Percentiles rank a stretch among this genome's conserved stretches.
phyloP scores from a whole-genome alignment of 495 filamentous ascomycete genomes.

The Aspergillus cavernicola region DNA sequence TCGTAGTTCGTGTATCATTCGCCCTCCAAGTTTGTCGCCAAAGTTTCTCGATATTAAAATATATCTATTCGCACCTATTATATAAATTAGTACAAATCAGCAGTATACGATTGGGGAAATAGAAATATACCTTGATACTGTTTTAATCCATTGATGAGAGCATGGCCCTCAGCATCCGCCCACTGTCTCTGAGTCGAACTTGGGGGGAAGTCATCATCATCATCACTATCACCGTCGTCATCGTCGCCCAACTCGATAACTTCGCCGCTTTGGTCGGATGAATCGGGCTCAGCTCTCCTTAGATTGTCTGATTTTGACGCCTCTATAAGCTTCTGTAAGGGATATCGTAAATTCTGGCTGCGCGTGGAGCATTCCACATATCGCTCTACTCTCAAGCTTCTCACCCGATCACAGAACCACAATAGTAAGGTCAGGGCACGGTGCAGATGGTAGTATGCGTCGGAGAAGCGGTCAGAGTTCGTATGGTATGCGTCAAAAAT shows the following conservation, averaged over 20 bases:
- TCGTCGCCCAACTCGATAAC: not conserved
- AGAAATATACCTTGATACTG: slow-evolving; percentile 18
- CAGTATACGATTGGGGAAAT: not conserved
- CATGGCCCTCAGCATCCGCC: slow-evolving; percentile 16
- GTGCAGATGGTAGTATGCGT: slow-evolving; percentile 13
- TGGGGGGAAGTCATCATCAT: not conserved
- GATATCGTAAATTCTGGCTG: not conserved
- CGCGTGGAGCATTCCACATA: slow-evolving; percentile 1
- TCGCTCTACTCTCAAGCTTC: not conserved
- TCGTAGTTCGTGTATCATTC: slow-evolving; percentile 14
- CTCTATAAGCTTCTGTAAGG: slow-evolving; percentile 12
- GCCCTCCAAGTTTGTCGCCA: slow-evolving; percentile 10
- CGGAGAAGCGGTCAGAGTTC: not conserved
- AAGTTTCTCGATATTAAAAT: slow-evolving; percentile 13
- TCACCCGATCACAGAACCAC: slow-evolving; percentile 12
- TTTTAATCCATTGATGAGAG: slow-evolving; percentile 19
- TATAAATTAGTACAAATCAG: not conserved
- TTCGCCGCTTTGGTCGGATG: not conserved
- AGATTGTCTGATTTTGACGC: not conserved
- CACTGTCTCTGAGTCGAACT: slow-evolving; percentile 3
- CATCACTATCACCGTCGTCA: not conserved
- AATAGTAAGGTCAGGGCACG: slow-evolving; percentile 15
- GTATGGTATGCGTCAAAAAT: slow-evolving; percentile 23
- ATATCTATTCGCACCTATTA: slow-evolving; percentile 17
- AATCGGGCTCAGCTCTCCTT: not conserved